Percentiles rank a stretch among this genome's conserved stretches.
These are phyloP conservation scores for cucumber (Cucumis sativus) DNA, from an alignment of 306 rosid species.

Conservation along the genomic window DNA sequence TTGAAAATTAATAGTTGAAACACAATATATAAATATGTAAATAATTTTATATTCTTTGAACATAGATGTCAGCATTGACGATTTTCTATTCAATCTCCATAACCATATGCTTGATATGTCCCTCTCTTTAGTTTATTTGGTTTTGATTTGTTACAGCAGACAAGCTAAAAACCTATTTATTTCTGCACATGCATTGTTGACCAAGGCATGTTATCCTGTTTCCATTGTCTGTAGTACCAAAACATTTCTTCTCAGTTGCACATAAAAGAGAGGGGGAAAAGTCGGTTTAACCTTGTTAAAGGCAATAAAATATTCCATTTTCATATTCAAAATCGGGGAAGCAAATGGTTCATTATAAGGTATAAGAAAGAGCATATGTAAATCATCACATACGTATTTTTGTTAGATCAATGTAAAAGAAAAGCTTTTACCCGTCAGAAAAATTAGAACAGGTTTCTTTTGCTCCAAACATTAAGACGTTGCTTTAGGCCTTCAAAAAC, in stretches of 20 bases:
- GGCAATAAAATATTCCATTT: conserved; percentile 19
- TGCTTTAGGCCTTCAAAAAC: background rate
- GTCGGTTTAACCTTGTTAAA: conserved; percentile 36
- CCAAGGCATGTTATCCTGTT: conserved; percentile 58
- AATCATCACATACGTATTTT: background rate
- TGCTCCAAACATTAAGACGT: background rate
- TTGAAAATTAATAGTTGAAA: background rate
- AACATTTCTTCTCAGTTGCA: conserved; percentile 40
- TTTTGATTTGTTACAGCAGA: conserved; percentile 1
- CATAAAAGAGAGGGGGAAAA: conserved; percentile 7
- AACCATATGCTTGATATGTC: conserved; percentile 8
- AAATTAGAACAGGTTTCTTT: background rate
- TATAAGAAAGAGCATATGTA: background rate
- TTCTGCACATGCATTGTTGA: conserved; percentile 64
- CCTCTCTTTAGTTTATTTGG: conserved; percentile 5
- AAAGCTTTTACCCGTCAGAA: background rate
- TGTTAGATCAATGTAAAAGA: background rate
- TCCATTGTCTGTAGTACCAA: conserved; percentile 36
- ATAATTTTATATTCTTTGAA: background rate
- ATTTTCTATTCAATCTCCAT: background rate
- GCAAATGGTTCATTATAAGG: background rate
- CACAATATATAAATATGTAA: background rate
- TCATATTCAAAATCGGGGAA: background rate
- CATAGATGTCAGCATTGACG: conserved; percentile 7
- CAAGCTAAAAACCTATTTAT: conserved; percentile 13